Evolutionary conservation across 768 basidiomycete species (phyloP), one percentile per base, ranked within the genome.

Genomic region (Lepiota venenata): DNA sequence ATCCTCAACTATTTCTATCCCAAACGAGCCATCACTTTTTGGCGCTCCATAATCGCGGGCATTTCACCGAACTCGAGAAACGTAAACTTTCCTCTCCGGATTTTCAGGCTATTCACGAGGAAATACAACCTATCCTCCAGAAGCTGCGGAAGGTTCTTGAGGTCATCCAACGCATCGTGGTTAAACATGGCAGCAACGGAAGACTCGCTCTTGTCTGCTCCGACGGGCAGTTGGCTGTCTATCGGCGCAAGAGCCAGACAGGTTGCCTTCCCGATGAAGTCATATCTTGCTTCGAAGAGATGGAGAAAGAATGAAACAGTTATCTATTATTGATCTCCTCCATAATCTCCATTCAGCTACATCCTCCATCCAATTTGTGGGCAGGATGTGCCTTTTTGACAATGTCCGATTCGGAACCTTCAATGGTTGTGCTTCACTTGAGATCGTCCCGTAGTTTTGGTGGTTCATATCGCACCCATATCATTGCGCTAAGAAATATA

Each of bases 1-100:
- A 82, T 64, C 80, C 83, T 0, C 87, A 89, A 62, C 67, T 89
- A 11, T 84, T 78, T 63, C 76, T 91, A 51, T 87, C 88, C 5
- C 83, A 85, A 62, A 89, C 85, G 0, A 69, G 76, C 1, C 76
- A 81, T 59, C 74, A 83, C 55, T 83, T 80, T 62, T 69, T 87
- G 50, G 87, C 78, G 0, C 68, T 78, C 39, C 87, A 90, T 63
- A 61, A 70, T 12, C 65, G 72, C 2, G 88, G 88, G 1, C 66
- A 38, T 1, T 89, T 90, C 65, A 60, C 63, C 3, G 64, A 69
- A 9, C 68, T 86, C 6, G 68, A 75, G 47, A 84, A 85, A 64
- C 66, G 71, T 39, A 74, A 76, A 41, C 68, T 77, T 4, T 56
- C 59, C 16, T 74, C 71, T 32, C 60, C 68, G 16, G 74, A 76